phyloP scores from a whole-genome alignment of 2,329 filamentous ascomycete genomes.

The Lasiodiplodia gonubiensis region DNA sequence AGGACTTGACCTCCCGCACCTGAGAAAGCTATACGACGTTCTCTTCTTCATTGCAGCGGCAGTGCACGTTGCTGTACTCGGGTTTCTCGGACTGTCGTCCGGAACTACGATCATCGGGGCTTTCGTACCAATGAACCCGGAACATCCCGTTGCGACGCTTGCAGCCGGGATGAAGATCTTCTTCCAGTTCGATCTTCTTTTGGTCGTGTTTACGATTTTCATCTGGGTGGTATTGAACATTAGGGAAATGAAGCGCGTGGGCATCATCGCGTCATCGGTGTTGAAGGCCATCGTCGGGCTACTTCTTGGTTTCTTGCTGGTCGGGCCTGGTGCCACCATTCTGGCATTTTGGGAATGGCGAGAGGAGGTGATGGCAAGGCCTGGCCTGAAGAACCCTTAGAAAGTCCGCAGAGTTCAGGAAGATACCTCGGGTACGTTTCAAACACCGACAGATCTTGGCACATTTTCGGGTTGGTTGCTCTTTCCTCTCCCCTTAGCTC shows the following conservation, averaged over 20 bases:
- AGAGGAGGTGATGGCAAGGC: constrained; percentile 1
- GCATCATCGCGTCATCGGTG: background rate
- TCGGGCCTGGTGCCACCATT: background rate
- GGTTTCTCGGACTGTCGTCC: background rate
- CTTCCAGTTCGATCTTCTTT: background rate
- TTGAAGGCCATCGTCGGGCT: background rate
- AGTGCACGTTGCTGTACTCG: background rate
- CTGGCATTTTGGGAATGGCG: constrained; percentile 19
- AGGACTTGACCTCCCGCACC: background rate
- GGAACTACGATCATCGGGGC: background rate
- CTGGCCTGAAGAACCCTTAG: background rate
- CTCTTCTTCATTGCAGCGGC: background rate
- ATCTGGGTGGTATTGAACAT: background rate
- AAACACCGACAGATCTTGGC: too few species aligned
- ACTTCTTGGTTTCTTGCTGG: background rate
- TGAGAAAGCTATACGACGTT: background rate
- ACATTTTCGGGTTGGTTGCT: too few species aligned
- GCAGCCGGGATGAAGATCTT: constrained; percentile 5
- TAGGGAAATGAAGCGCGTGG: background rate
- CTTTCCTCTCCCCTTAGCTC: too few species aligned
- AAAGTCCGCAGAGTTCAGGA: background rate
- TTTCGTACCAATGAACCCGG: background rate
- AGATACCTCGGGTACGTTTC: background rate
- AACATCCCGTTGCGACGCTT: background rate
- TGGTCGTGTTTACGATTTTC: background rate